Conservation (phyloP, 768 basidiomycete genomes). For the Leccinum imitatum region DNA sequence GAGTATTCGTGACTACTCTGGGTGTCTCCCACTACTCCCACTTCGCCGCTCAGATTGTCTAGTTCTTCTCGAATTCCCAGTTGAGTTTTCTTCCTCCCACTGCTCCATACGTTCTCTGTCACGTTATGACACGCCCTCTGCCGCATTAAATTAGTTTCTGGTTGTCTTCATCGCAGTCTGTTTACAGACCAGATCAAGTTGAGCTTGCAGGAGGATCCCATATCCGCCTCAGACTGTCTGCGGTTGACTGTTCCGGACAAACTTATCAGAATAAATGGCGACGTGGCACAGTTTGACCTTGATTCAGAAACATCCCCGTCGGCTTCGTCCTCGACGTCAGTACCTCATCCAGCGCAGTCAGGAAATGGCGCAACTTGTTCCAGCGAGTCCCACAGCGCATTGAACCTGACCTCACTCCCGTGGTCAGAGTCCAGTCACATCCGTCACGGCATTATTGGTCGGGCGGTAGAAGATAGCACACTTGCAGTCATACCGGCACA, state of each 20-base stretch:
- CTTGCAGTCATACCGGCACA: slow-evolving; percentile 99
- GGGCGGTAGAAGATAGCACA: slow-evolving; percentile 92
- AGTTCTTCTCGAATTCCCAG: no score
- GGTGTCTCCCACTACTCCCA: no score
- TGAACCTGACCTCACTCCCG: slow-evolving; percentile 22
- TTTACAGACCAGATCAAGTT: slow-evolving; percentile 95
- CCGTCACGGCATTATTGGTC: slow-evolving; percentile 79
- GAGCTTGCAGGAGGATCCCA: slow-evolving; percentile 78
- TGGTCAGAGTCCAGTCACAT: slow-evolving; percentile 35
- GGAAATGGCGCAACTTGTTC: background rate
- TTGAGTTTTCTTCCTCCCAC: no score
- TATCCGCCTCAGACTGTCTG: slow-evolving; percentile 27
- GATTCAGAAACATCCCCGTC: slow-evolving; percentile 25
- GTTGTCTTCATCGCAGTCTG: slow-evolving; percentile 44
- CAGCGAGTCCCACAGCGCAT: slow-evolving; percentile 10
- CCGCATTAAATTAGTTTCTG: no score
- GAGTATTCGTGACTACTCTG: no score
- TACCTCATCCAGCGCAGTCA: slow-evolving; percentile 50
- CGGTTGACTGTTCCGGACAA: slow-evolving; percentile 24
- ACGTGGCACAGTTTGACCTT: slow-evolving; percentile 62
- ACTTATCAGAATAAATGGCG: slow-evolving; percentile 50
- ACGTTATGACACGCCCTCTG: no score
- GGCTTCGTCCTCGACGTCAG: slow-evolving; percentile 67
- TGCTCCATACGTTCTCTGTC: no score
- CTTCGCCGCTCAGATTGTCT: no score